phyloP scores from a whole-genome alignment of 129 eudicot species.

The Flaveria trinervia region DNA sequence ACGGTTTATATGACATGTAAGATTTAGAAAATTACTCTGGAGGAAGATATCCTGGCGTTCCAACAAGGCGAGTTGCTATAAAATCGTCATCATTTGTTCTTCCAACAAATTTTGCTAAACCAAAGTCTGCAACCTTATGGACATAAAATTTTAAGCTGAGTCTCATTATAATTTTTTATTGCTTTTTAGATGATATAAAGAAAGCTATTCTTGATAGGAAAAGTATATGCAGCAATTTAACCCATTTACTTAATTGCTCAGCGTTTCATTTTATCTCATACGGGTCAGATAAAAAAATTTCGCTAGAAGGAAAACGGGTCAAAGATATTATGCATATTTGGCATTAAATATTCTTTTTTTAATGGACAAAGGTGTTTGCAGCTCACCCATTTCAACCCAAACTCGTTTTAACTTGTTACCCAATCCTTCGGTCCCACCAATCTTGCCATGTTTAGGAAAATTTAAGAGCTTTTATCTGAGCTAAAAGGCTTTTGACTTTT shows the following conservation, averaged over 20 bases:
- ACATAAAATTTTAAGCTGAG: conserved; percentile 20
- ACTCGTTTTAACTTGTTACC: not conserved
- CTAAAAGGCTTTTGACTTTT: not conserved
- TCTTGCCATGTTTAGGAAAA: not conserved
- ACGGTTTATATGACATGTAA: conserved; percentile 22
- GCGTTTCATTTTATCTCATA: not conserved
- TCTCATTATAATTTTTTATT: conserved; percentile 12
- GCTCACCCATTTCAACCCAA: not conserved
- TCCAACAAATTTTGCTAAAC: conserved; percentile 79
- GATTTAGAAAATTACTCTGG: conserved; percentile 58
- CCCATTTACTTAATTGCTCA: not conserved
- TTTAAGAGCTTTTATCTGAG: not conserved
- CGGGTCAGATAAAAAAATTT: not conserved
- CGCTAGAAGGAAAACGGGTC: not conserved
- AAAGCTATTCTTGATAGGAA: conserved; percentile 11
- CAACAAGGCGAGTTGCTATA: conserved; percentile 79
- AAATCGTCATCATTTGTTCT: conserved; percentile 74
- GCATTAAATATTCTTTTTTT: not conserved
- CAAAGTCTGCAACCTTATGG: conserved; percentile 83
- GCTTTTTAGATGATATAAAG: not conserved
- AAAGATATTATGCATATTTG: not conserved
- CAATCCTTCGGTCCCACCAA: not conserved
- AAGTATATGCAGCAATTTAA: not conserved
- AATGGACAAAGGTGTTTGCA: not conserved
- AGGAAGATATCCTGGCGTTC: conserved; percentile 92